Evolutionary conservation across 495 filamentous ascomycete species (phyloP).

Genomic region (Delitschia confertaspora): DNA sequence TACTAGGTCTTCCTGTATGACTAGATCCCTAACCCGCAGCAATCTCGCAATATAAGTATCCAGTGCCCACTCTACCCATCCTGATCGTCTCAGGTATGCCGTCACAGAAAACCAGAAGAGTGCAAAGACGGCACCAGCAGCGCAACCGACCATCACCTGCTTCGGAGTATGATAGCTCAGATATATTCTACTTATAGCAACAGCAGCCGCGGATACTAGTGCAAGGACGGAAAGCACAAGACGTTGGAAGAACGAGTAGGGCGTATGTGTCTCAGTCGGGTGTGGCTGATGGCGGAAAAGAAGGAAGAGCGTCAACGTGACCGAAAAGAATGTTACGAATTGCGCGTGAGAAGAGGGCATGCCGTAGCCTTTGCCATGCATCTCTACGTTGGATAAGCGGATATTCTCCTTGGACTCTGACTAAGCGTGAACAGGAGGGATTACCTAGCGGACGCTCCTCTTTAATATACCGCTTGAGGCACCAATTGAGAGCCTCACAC

Average conservation of each 20-base stretch:
- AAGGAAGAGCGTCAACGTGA: slow-evolving; percentile 74
- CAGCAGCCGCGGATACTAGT: slow-evolving; percentile 52
- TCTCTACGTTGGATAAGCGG: slow-evolving; percentile 47
- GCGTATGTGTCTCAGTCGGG: slow-evolving; percentile 39
- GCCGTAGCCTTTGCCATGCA: slow-evolving; percentile 87
- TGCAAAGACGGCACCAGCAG: slow-evolving; percentile 63
- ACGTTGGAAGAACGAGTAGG: slow-evolving; percentile 51
- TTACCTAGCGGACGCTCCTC: slow-evolving; percentile 70
- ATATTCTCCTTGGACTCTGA: not conserved
- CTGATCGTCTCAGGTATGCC: slow-evolving; percentile 48
- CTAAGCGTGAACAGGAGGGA: not conserved
- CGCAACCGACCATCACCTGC: slow-evolving; percentile 75
- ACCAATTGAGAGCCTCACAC: slow-evolving; percentile 90
- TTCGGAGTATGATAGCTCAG: slow-evolving; percentile 84
- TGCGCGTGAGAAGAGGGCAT: slow-evolving; percentile 99
- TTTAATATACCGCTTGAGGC: slow-evolving; percentile 80
- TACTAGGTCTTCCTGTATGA: slow-evolving; percentile 80
- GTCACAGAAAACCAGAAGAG: slow-evolving; percentile 72
- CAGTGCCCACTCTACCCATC: slow-evolving; percentile 62
- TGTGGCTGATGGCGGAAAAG: slow-evolving; percentile 56
- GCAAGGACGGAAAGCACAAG: slow-evolving; percentile 48
- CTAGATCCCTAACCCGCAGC: slow-evolving; percentile 68
- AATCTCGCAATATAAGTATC: slow-evolving; percentile 57
- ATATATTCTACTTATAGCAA: slow-evolving; percentile 77
- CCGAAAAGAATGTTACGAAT: slow-evolving; percentile 81